Evolutionary conservation across 2,329 filamentous ascomycete species (phyloP).

Genomic region (Stagonosporopsis tanaceti): DNA sequence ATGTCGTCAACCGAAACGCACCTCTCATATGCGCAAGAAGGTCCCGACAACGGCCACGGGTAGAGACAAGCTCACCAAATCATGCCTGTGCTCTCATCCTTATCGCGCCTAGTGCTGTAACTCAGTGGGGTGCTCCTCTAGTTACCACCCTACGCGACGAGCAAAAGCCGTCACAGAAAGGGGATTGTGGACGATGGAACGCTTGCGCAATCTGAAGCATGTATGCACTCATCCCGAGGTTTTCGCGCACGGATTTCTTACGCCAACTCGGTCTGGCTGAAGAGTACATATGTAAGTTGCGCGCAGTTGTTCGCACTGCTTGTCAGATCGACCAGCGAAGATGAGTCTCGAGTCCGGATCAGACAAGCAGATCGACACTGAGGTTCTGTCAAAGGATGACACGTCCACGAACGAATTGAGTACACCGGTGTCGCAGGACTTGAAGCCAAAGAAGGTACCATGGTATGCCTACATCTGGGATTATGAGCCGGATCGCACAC

Average conservation of each 20-base stretch:
- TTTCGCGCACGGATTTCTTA: background rate
- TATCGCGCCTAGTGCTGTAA: slow-evolving; percentile 7
- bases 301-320: background rate
- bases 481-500: slow-evolving; percentile 34
- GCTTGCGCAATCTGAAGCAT: slow-evolving; percentile 25
- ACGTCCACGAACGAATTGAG: slow-evolving; percentile 1
- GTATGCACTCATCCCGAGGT: slow-evolving; percentile 20
- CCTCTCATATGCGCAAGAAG: slow-evolving; percentile 1
- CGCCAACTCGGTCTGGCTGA: background rate
- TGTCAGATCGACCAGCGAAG: slow-evolving; percentile 2
- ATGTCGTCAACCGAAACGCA: slow-evolving; percentile 19
- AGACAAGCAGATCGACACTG: slow-evolving; percentile 5
- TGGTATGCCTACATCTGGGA: slow-evolving; percentile 41
- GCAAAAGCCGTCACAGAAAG: background rate
- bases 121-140: background rate
- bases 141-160: background rate
- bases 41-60: slow-evolving; percentile 6
- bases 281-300: slow-evolving; percentile 14
- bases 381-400: slow-evolving; percentile 6
- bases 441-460: slow-evolving; percentile 24
- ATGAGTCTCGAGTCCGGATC: slow-evolving; percentile 7
- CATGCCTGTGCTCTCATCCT: background rate
- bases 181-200: background rate
- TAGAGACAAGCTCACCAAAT: background rate
- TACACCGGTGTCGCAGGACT: background rate